Evolutionary conservation across 495 filamentous ascomycete species (phyloP).

Genomic region (Tuber microsphaerosporum): DNA sequence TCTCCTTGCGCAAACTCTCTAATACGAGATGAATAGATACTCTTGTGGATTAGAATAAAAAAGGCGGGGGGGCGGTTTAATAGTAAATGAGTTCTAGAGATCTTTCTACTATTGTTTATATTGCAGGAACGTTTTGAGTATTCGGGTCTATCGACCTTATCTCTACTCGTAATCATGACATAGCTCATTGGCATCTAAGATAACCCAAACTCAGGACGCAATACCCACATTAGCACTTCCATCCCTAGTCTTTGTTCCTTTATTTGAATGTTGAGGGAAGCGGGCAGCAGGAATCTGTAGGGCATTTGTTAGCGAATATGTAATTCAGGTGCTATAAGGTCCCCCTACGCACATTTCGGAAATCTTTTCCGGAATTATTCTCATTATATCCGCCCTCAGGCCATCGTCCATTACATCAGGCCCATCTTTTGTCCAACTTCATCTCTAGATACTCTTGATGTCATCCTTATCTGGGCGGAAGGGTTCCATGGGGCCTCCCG

Average conservation of each 20-base stretch:
- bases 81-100: not conserved
- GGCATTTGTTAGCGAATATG: not conserved
- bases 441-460: not conserved
- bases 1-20: no score
- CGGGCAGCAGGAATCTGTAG: not conserved
- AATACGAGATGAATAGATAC: no score
- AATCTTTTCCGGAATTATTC: not conserved
- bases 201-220: not conserved
- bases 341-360: not conserved
- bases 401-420: not conserved
- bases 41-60: not conserved
- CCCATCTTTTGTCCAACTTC: not conserved
- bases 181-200: not conserved
- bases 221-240: not conserved
- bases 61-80: not conserved
- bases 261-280: no score
- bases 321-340: not conserved
- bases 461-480: not conserved
- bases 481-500: not conserved
- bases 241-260: constrained; percentile 3
- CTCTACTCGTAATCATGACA: not conserved
- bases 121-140: not conserved
- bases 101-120: not conserved
- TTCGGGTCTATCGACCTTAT: not conserved
- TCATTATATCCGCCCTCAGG: not conserved